phyloP scores from a whole-genome alignment of 768 basidiomycete genomes.

The Kwoniella pini region DNA sequence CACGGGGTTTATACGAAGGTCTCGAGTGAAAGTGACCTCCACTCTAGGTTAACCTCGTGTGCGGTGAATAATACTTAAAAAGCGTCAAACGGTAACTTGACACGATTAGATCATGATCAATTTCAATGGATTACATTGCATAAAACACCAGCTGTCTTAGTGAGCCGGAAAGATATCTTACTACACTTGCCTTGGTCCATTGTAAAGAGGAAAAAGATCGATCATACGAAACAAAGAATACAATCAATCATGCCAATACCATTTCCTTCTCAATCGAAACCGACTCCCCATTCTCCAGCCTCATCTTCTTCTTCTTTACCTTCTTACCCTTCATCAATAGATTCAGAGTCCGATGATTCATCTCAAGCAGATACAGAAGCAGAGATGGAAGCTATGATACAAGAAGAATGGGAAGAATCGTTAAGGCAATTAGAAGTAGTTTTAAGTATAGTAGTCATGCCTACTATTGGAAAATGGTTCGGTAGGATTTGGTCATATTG shows the following conservation, averaged over 20 bases:
- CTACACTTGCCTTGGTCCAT: too few relatives aligned
- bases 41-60: too few relatives aligned
- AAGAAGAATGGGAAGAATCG: slow-evolving; percentile 93
- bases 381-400: slow-evolving; percentile 59
- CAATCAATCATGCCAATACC: slow-evolving; percentile 38
- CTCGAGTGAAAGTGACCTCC: neutral
- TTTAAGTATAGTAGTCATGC: slow-evolving; percentile 74
- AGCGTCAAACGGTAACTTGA: too few relatives aligned
- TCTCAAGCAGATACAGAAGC: slow-evolving; percentile 60
- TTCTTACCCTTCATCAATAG: slow-evolving; percentile 55
- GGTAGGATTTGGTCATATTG: slow-evolving; percentile 83
- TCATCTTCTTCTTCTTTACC: slow-evolving; percentile 56
- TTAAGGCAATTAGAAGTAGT: slow-evolving; percentile 79
- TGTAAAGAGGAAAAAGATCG: too few relatives aligned
- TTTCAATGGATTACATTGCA: too few relatives aligned
- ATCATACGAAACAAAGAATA: too few relatives aligned
- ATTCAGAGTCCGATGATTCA: slow-evolving; percentile 4
- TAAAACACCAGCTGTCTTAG: too few relatives aligned
- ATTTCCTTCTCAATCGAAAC: slow-evolving; percentile 17
- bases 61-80: too few relatives aligned
- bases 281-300: slow-evolving; percentile 15
- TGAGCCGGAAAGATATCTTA: too few relatives aligned
- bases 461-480: slow-evolving; percentile 83
- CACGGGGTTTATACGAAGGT: too few relatives aligned
- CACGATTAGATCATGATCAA: too few relatives aligned